Percentiles rank a stretch among this genome's conserved stretches.
Conservation (phyloP, 179 eudicot genomes). For the Heliamphora pulchella region DNA sequence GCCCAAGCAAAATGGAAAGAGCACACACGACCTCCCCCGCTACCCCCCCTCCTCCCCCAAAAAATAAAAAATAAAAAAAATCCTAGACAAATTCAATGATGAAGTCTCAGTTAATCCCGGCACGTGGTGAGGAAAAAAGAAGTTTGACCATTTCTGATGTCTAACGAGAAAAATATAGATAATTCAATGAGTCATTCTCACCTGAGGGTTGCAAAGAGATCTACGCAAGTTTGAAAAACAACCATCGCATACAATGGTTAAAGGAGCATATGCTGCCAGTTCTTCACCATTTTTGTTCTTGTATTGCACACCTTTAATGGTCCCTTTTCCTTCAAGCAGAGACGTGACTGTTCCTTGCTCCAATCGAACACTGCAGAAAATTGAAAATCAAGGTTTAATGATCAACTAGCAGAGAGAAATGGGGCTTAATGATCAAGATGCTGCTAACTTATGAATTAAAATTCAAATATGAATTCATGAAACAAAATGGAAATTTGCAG, state of each 20-base stretch:
- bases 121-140: not conserved
- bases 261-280: slow-evolving; percentile 60
- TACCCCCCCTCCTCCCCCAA: no score
- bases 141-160: not conserved
- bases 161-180: not conserved
- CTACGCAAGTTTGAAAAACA: slow-evolving; percentile 71
- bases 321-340: slow-evolving; percentile 68
- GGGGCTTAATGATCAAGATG: not conserved
- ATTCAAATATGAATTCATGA: not conserved
- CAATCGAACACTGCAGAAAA: slow-evolving; percentile 47
- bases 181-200: slow-evolving; percentile 14
- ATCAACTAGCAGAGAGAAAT: not conserved
- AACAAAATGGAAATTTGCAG: not conserved
- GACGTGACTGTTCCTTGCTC: slow-evolving; percentile 88
- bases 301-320: slow-evolving; percentile 68
- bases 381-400: not conserved
- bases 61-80: not conserved
- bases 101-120: not conserved
- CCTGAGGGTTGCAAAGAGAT: slow-evolving; percentile 67
- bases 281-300: slow-evolving; percentile 70
- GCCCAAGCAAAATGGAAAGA: not conserved
- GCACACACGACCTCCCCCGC: not conserved
- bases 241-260: slow-evolving; percentile 86
- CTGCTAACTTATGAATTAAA: not conserved
- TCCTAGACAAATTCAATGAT: not conserved